A percentile compares a stretch with the other conserved stretches of the same genome.
Conservation (phyloP, 2,329 filamentous ascomycete genomes). For the Colletotrichum lindemuthianum region DNA sequence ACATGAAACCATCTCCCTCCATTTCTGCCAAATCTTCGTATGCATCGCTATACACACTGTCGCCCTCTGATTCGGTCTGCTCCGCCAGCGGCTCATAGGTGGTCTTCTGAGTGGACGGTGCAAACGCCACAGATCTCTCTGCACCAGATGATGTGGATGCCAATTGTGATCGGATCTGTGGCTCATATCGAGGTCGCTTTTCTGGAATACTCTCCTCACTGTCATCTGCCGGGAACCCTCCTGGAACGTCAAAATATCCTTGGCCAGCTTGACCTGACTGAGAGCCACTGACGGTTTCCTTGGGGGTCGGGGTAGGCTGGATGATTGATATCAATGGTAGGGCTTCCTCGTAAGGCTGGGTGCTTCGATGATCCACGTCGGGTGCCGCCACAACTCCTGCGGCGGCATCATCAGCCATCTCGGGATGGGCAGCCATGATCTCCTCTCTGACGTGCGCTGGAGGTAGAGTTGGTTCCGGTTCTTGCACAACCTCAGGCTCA, state of each 20-base stretch:
- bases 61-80: constrained; percentile 58
- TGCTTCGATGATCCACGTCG: too few species aligned
- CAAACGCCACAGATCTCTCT: constrained; percentile 4
- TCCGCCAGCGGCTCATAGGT: constrained; percentile 37
- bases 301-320: constrained; percentile 53
- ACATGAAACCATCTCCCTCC: constrained; percentile 75
- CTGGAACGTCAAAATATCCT: constrained; percentile 64
- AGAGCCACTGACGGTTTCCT: constrained; percentile 21
- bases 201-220: constrained; percentile 33
- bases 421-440: constrained; percentile 19
- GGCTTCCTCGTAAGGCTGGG: not conserved
- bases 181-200: too few species aligned
- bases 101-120: constrained; percentile 3
- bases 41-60: constrained; percentile 79
- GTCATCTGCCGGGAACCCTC: constrained; percentile 64
- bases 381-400: not conserved
- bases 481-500: constrained; percentile 30
- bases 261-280: constrained; percentile 34
- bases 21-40: constrained; percentile 76
- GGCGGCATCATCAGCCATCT: not conserved
- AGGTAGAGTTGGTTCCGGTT: constrained; percentile 23
- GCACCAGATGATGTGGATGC: not conserved
- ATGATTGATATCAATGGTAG: constrained; percentile 58
- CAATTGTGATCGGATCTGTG: not conserved
- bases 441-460: constrained; percentile 18